Base-by-base conservation (phyloP, 2,329 filamentous ascomycete genomes). In the Aaosphaeria arxii region DNA sequence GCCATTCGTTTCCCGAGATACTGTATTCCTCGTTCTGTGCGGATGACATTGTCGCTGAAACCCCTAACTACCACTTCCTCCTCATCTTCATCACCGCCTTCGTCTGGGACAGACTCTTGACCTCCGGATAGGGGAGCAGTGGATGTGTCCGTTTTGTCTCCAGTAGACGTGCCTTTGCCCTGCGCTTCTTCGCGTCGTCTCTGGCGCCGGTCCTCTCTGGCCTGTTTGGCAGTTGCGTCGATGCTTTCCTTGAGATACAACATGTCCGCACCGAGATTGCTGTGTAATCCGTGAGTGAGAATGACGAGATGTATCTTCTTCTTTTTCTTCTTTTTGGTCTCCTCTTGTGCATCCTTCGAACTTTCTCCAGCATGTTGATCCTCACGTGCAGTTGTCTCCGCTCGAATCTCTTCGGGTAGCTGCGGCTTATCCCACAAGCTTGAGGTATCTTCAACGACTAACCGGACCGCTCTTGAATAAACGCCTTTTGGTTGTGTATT, bases 241-340 rank as follows among this genome's bases (percentile, higher is more conserved):
- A 99, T 97, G 70, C 90, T 95, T 71, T 99, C 94, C 66, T 99
- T 99, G 68, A 99, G 74, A 66, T 89, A 99, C 17, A 99, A 77
- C 94, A 99, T 96, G 67, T 99, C 94, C 24, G 91, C 88, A 5
- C 94, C 90, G 9, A 96, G 78, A 67, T 99, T 99, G 71, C 92
- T 96, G 70, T 99, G 94, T 54, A 99, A 71, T 0, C 94, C 94
- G 73, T 99, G 94, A 0, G 94, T 97, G 43, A 99, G 73, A 32
- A 99, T 79, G 28, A 99, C 94, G 39, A 99, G 76, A 66, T 99
- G 94, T 2, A 99, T 78, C 55, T 87, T 92, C 71, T 89, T 90
- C 56, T 80, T 80, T 66, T 85, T 87, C 54, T 73, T 78, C 33
- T 9, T 9, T 36, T 36, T 36, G 7, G 7, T 4, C n/a, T 36